Evolutionary conservation across 73 alveolate genomes (phyloP), one percentile per base, ranked within the genome.

Genomic region (Effrenium voratum): DNA sequence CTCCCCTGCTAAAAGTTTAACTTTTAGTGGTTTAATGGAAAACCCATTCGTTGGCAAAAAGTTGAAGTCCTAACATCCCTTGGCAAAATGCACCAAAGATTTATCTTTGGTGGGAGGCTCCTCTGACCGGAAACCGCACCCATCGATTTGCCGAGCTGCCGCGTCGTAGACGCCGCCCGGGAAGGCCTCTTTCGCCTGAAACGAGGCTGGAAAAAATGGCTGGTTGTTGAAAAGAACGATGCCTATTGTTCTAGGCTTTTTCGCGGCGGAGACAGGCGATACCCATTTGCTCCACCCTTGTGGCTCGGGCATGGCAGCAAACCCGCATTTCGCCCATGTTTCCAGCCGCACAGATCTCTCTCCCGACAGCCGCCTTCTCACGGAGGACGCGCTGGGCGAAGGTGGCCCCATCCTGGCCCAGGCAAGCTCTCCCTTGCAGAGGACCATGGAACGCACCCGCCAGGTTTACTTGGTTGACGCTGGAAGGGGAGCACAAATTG

Each of bases 131-230:
- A n/a, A n/a, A n/a, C n/a, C n/a, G n/a, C n/a, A n/a, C n/a, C n/a
- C n/a, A n/a, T n/a, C n/a, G n/a, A n/a, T n/a, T n/a, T 36, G 24
- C 70, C 95, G 24, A 66, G 88, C 55, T 28, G 22, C 97, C 3
- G 97, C 97, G 68, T 90, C 97, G 38, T 90, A 90, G 88, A 90
- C 55, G 30, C 97, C 97, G 36, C 22, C 46, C 85, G 43, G 52
- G 13, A 6, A 1, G 75, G 84, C 95, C 10, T 70, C 85, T 6
- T 60, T 52, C 15, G 92, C 92, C 92, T 82, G 26, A 52, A 52
- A 12, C 26, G 83, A 16, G 13, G 76, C 26, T 32, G 26, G 81
- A n/a, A n/a, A n/a, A n/a, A n/a, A n/a, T n/a, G n/a, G n/a, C n/a
- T n/a, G n/a, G n/a, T n/a, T n/a, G n/a, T n/a, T n/a, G 81, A 4